These are phyloP conservation scores for Trametes cingulata DNA, from an alignment of 768 basidiomycete species.

Conservation along the genomic window DNA sequence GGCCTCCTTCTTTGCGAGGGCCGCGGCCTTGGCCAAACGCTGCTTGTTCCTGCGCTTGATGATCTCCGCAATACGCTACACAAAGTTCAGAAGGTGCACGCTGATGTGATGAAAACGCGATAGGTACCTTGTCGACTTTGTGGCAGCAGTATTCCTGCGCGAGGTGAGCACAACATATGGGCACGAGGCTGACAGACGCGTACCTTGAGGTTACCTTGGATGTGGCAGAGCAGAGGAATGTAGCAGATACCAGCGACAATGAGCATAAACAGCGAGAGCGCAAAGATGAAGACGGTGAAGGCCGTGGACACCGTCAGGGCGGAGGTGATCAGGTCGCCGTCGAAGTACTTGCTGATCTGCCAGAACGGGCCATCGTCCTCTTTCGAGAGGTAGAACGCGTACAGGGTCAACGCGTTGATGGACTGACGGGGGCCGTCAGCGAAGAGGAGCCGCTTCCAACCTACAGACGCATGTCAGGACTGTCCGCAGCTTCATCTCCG, in stretches of 20 bases:
- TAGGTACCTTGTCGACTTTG: slow-evolving; percentile 91
- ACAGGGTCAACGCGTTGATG: slow-evolving; percentile 97
- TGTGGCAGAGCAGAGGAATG: slow-evolving; percentile 92
- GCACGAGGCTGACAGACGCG: slow-evolving; percentile 11
- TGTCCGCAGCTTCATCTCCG: not conserved
- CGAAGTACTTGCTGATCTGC: slow-evolving; percentile 77
- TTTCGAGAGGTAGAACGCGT: slow-evolving; percentile 78
- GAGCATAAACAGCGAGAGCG: slow-evolving; percentile 78
- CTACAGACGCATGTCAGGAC: slow-evolving; percentile 36
- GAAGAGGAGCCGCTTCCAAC: slow-evolving; percentile 85
- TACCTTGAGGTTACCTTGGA: slow-evolving; percentile 96
- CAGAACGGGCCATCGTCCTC: slow-evolving; percentile 57
- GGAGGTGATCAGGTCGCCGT: slow-evolving; percentile 69
- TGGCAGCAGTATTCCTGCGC: slow-evolving; percentile 93
- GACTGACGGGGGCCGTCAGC: slow-evolving; percentile 97
- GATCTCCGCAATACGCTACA: slow-evolving; percentile 86
- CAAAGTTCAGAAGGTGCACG: slow-evolving; percentile 12
- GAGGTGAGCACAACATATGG: slow-evolving; percentile 17
- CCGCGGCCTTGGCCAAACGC: slow-evolving; percentile 77
- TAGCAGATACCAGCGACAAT: slow-evolving; percentile 86
- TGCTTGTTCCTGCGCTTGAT: slow-evolving; percentile 91
- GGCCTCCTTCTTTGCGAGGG: slow-evolving; percentile 87
- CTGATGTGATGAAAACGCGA: slow-evolving; percentile 1
- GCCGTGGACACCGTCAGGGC: slow-evolving; percentile 85
- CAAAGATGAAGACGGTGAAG: slow-evolving; percentile 88